A percentile compares a stretch with the other conserved stretches of the same genome.
Conservation (phyloP, 805 yeast species). For the Candida chilensis region DNA sequence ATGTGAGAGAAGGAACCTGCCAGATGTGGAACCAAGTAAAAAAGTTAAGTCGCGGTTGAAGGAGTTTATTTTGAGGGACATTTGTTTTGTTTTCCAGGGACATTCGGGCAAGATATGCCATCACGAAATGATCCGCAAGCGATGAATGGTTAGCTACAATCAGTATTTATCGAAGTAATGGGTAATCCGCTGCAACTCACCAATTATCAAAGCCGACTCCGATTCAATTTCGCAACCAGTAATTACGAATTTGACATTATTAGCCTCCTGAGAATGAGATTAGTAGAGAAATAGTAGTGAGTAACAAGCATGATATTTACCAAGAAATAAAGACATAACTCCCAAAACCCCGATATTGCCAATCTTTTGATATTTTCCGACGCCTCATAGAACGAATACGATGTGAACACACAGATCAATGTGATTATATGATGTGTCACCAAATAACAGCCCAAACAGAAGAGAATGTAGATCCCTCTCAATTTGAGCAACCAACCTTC, state of each 20-base stretch:
- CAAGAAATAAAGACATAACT: constrained; percentile 15
- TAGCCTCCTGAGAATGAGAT: constrained; percentile 14
- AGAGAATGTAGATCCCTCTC: constrained; percentile 10
- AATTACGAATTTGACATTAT: constrained; percentile 23
- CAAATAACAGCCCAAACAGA: constrained; percentile 7
- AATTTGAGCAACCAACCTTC: constrained; percentile 3
- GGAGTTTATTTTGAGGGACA: constrained; percentile 13
- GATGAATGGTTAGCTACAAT: constrained; percentile 55
- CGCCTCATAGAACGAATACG: constrained; percentile 11
- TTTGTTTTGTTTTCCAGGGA: constrained; percentile 5
- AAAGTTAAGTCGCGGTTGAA: constrained; percentile 41
- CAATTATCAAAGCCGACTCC: constrained; percentile 24
- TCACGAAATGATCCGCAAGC: constrained; percentile 51
- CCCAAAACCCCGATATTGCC: constrained; percentile 16
- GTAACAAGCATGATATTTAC: constrained; percentile 9
- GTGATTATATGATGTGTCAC: constrained; percentile 13
- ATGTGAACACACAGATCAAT: constrained; percentile 5
- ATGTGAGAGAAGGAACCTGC: constrained; percentile 45
- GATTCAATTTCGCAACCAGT: constrained; percentile 30
- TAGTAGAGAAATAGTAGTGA: not conserved
- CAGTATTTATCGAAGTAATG: too few relatives aligned
- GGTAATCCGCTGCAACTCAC: constrained; percentile 22
- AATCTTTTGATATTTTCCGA: constrained; percentile 8
- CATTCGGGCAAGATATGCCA: constrained; percentile 30
- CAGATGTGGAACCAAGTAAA: constrained; percentile 66